Conservation (phyloP, 2,329 filamentous ascomycete species). For the Ophiocordyceps camponoti-rufipedis region DNA sequence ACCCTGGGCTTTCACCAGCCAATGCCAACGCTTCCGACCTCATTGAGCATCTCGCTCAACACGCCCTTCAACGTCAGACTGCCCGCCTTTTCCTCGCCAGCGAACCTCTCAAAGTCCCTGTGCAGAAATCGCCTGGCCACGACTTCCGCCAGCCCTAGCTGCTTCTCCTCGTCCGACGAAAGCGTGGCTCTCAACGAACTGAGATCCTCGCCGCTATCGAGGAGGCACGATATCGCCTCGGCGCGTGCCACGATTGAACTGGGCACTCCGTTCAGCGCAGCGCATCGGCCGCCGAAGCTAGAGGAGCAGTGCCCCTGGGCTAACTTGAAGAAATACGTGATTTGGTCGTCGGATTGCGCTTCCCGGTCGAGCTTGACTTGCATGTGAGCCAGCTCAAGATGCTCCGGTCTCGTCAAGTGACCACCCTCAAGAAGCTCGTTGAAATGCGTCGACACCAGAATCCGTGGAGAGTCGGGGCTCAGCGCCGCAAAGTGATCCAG, state of each 20-base stretch:
- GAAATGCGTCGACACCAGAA: constrained; percentile 44
- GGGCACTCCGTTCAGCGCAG: constrained; percentile 71
- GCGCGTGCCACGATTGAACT: constrained; percentile 54
- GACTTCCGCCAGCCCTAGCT: constrained; percentile 47
- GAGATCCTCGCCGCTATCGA: constrained; percentile 59
- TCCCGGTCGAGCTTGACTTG: constrained; percentile 42
- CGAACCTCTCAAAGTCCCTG: constrained; percentile 4
- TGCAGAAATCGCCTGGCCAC: constrained; percentile 39
- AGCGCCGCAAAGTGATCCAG: constrained; percentile 35
- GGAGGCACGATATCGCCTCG: constrained; percentile 49
- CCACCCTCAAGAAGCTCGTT: constrained; percentile 55
- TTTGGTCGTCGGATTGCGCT: constrained; percentile 37
- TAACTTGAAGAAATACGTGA: constrained; percentile 61
- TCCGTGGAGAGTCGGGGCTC: constrained; percentile 28
- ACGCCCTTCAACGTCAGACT: constrained; percentile 1
- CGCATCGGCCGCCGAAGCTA: constrained; percentile 77
- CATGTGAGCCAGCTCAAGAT: constrained; percentile 51
- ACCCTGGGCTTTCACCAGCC: background rate
- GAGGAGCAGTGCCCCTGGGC: constrained; percentile 49
- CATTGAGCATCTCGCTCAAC: constrained; percentile 4
- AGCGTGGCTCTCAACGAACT: constrained; percentile 52
- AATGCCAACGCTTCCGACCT: background rate
- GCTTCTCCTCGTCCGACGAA: constrained; percentile 41
- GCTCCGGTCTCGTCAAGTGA: constrained; percentile 29
- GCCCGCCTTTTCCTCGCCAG: background rate